Base-by-base conservation (phyloP, 1,284 basidiomycete genomes). In the Boletellus deceptivus region DNA sequence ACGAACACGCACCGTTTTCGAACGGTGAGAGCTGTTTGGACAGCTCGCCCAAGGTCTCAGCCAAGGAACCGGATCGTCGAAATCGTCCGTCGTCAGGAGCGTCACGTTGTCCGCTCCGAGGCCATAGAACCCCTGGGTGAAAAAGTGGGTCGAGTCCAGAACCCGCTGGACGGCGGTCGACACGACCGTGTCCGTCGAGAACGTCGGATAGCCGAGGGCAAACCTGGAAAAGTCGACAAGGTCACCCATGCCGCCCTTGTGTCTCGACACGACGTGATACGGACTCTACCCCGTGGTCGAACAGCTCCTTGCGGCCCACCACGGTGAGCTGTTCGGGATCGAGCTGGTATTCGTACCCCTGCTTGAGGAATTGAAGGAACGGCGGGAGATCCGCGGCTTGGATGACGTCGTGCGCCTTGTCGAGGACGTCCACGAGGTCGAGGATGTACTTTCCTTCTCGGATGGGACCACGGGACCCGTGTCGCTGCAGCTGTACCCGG, bases 311-410 rank as follows among this genome's bases (percentile, higher is more conserved):
- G 24, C 61, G 57, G 0, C 59, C 59, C 2, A 51, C 7, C 16
- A 38, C 2, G 2, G 54, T 49, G 4, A 77, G 61, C 1, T 50
- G n/a, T 14, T 51, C 18, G 0, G 59, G 57, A 7, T 25, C 40
- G 4, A 62, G 60, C 22, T 65, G 60, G 22, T 65, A 65, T 43
- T 55, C 63, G 58, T 77, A 77, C 17, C 74, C 69, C 5, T 69
- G 60, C 53, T 73, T 72, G 20, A 78, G 61, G 61, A 79, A 79
- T 46, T 58, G 59, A 25, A 76, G 59, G 51, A 59, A 57, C 3
- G 48, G 50, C 0, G 75, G 71, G 1, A 75, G 67, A 11, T 62
- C 49, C 25, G 67, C 61, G 33, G 53, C 60, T 49, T 65, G 56
- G 41, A 75, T 66, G 8, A 55, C 53, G 6, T 66, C 63, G 16